These are phyloP conservation scores for Zanthoxylum bungeanum DNA, from an alignment of 345 rosid species.

Conservation along the genomic window DNA sequence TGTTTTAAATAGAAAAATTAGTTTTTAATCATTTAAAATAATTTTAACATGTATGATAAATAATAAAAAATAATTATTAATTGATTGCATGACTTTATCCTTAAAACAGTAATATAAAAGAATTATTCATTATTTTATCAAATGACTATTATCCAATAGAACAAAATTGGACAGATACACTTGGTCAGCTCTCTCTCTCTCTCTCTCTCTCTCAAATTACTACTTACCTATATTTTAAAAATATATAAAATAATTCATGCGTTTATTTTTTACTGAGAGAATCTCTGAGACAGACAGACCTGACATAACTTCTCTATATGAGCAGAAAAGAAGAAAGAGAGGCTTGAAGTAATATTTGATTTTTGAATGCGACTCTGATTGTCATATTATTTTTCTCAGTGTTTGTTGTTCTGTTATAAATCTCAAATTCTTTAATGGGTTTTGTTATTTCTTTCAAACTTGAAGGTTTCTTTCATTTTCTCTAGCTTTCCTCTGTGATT, in stretches of 20 bases:
- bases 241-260: neutral
- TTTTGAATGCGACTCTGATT: constrained; percentile 38
- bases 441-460: constrained; percentile 20
- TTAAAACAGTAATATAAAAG: no score
- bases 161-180: no score
- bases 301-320: constrained; percentile 45
- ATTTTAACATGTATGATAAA: no score
- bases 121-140: no score
- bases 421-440: neutral
- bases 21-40: no score
- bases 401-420: constrained; percentile 19
- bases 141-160: no score
- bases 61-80: no score
- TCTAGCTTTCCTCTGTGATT: neutral
- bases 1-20: no score
- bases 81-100: no score
- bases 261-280: constrained; percentile 8
- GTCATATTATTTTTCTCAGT: constrained; percentile 1
- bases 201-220: neutral
- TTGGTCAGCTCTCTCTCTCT: neutral
- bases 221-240: neutral
- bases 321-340: constrained; percentile 24
- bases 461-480: constrained; percentile 1
- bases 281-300: constrained; percentile 33
- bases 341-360: constrained; percentile 27